phyloP scores from a whole-genome alignment of 441 rosid genomes.

The Jatropha multifida region DNA sequence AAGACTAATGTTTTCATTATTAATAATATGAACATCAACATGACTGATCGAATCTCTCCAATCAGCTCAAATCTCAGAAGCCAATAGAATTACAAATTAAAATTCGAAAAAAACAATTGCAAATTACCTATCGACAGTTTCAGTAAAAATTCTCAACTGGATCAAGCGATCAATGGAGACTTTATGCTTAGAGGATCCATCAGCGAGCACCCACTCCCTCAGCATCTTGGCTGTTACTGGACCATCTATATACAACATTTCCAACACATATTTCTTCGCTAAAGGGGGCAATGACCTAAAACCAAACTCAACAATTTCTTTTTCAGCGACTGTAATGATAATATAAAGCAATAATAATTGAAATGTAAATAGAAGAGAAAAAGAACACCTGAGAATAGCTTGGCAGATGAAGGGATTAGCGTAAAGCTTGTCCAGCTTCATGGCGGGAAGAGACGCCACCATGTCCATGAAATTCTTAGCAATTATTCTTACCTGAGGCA shows the following conservation, averaged over 20 bases:
- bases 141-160: conserved; percentile 66
- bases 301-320: neutral
- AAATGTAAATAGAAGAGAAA: conserved; percentile 10
- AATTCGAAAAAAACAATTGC: neutral
- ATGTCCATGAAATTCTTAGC: conserved; percentile 97
- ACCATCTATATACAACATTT: conserved; percentile 61
- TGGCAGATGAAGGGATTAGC: conserved; percentile 86
- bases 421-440: conserved; percentile 81
- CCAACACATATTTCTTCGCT: conserved; percentile 87
- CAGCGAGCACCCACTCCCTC: conserved; percentile 81
- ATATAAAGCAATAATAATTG: neutral
- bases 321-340: neutral
- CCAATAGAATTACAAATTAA: neutral
- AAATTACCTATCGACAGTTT: conserved; percentile 56
- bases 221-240: conserved; percentile 52
- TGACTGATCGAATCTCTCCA: too few relatives aligned
- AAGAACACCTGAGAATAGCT: conserved; percentile 79
- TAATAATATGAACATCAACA: too few relatives aligned
- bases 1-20: neutral
- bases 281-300: conserved; percentile 89
- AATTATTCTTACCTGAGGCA: conserved; percentile 88
- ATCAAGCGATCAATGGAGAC: conserved; percentile 76
- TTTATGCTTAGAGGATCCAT: conserved; percentile 71
- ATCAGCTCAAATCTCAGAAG: neutral
- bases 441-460: conserved; percentile 88